Evolutionary conservation across 2,329 filamentous ascomycete species (phyloP), one percentile per base, ranked within the genome.

Genomic region (Microcyclospora tardicrescens): DNA sequence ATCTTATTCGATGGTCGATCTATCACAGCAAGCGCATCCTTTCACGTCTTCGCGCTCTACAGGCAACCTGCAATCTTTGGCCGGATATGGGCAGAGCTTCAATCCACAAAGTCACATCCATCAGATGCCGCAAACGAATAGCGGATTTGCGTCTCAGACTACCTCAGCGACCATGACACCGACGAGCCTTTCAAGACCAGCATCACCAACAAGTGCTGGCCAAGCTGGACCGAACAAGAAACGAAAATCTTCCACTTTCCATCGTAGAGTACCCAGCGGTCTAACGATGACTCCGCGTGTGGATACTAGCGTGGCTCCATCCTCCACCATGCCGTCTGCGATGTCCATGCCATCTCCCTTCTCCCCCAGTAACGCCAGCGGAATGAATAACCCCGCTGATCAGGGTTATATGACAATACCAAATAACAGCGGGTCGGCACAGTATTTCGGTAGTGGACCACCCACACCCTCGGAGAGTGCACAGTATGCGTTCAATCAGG

Each of bases 261-360:
- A 60, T 35, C 61, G 67, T 28, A 84, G 84, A 57, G 65, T 93
- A 11, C 82, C 84, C 0, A 77, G 73, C 13, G 78, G 75, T 12
- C 62, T 93, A 49, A 73, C 79, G 6, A 93, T 94, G 86, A 93
- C 86, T 2, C 55, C 55, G 16, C 77, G 77, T 39, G 67, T 91
- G 28, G 82, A 91, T 49, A 78, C 75, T 10, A 59, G 47, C 33
- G 53, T 57, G 39, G 44, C 50, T 10, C 50, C 53, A 12, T 47
- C 48, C 4, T 48, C 52, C 16, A 48, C 43, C 16, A 45, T 56
- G 39, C 49, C 56, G 24, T 53, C 50, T 14, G 50, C 47, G 10
- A 43, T 52, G 14, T 49, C 56, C 16, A 50, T 16, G 47, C 46
- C 10, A 42, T 53, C 9, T 51, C 56, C 54, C 19, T 67, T 68